Evolutionary conservation across 1,139 yeast genomes (phyloP).

Genomic region (Tardiomyces digboiensis): DNA sequence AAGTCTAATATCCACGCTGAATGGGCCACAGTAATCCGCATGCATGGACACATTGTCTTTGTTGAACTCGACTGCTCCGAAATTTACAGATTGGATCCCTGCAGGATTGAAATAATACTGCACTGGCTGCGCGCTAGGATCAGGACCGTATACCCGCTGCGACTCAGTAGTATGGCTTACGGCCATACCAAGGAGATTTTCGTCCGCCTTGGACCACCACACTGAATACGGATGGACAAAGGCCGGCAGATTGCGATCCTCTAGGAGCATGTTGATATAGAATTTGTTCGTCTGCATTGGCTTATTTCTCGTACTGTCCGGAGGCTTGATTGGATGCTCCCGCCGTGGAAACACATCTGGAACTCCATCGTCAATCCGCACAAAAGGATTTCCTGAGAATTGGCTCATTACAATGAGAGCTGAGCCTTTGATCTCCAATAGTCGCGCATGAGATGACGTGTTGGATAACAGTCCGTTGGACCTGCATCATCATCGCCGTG

Average conservation of each 20-base stretch:
- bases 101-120: conserved; percentile 30
- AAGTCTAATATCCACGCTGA: conserved; percentile 46
- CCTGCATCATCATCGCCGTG: no score
- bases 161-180: conserved; percentile 52
- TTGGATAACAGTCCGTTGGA: no score
- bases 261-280: conserved; percentile 59
- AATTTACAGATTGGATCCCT: conserved; percentile 27
- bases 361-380: conserved; percentile 30
- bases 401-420: neutral
- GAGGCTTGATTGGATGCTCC: conserved; percentile 36
- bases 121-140: conserved; percentile 22
- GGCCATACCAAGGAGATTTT: conserved; percentile 45
- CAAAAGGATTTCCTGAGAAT: conserved; percentile 5
- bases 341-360: conserved; percentile 47
- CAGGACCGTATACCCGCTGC: conserved; percentile 60
- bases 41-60: conserved; percentile 15
- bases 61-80: conserved; percentile 24
- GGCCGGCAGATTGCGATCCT: conserved; percentile 48
- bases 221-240: conserved; percentile 83
- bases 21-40: conserved; percentile 26
- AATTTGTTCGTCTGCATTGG: conserved; percentile 58
- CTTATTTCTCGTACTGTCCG: conserved; percentile 19
- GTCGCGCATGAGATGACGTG: no score
- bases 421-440: no score
- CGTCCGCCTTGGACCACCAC: conserved; percentile 42